phyloP scores from a whole-genome alignment of 495 filamentous ascomycete genomes.

The Aspergillus biplanus region DNA sequence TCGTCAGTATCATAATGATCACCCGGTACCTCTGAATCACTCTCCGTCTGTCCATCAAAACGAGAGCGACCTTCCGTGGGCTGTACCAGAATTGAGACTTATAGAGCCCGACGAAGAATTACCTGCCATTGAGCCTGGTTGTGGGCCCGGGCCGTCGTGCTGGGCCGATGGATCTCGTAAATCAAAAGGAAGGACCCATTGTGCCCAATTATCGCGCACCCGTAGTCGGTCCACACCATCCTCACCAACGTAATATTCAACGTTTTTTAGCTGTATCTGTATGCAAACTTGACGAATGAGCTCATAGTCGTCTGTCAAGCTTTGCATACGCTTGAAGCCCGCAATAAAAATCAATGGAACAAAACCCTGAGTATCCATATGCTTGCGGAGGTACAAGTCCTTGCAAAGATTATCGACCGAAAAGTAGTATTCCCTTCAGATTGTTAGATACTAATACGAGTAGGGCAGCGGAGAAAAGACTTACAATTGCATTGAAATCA shows the following conservation, averaged over 20 bases:
- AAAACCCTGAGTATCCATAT: conserved; percentile 95
- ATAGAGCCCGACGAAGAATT: no score
- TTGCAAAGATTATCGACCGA: conserved; percentile 96
- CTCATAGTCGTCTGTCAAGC: conserved; percentile 71
- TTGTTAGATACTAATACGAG: conserved; percentile 14
- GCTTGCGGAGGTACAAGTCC: conserved; percentile 82
- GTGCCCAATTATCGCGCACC: conserved; percentile 72
- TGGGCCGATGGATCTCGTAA: conserved; percentile 64
- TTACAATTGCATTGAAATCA: conserved; percentile 72
- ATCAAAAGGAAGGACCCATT: conserved; percentile 71
- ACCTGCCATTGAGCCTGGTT: no score
- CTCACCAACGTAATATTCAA: conserved; percentile 70
- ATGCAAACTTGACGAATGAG: conserved; percentile 74
- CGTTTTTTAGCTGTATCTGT: conserved; percentile 63
- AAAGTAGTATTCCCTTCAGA: conserved; percentile 83
- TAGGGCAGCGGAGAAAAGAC: conserved; percentile 24
- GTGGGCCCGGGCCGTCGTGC: conserved; percentile 64
- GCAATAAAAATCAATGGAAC: conserved; percentile 77
- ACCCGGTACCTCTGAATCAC: no score
- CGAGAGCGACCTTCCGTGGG: no score
- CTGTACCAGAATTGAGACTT: no score
- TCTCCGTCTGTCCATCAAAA: no score
- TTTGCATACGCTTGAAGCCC: conserved; percentile 80
- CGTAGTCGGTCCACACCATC: conserved; percentile 82
- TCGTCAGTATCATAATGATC: no score